Base-by-base conservation (phyloP, 192 early-diverging fungal species). In the Mortierella alpina region DNA sequence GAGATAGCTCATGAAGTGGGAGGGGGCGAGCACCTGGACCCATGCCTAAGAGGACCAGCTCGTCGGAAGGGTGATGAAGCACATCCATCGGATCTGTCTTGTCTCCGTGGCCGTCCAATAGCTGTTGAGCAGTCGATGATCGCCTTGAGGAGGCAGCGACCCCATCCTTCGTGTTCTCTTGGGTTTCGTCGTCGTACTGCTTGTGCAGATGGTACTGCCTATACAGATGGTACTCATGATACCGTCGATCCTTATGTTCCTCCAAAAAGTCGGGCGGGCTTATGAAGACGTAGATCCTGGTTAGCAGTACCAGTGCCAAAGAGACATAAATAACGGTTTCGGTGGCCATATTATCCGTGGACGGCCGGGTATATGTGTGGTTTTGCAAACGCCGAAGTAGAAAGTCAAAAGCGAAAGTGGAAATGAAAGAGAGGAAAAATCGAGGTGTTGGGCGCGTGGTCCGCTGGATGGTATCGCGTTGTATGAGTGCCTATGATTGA, bases 271-370 rank as follows among this genome's bases (percentile, higher is more conserved):
- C 77, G 39, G 77, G 77, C 6, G 77, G 77, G 52, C 56, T 80
- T 48, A 80, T 80, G 56, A 80, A 80, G 50, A 80, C 77, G 20
- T 72, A 80, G 41, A 80, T 80, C 59, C 77, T 71, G 23, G 77
- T 80, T 31, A 80, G 51, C 6, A 80, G 70, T 9, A 80, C 77
- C n/a, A 80, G 23, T 12, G 77, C 77, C 44, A 80, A 51, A 7
- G 77, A 80, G 13, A 80, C 77, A 20, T 72, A 80, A 45, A 80
- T 68, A 54, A 80, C 77, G 17, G 77, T 68, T 18, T 80, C 77
- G 49, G 77, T 80, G 17, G 77, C 65, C 77, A 80, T 80, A 46
- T n/a, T 11, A 47, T 31, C 31, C 31, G 31, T 31, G 31, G 31
- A 31, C 31, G 31, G 31, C 31, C 41, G 9, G 45, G 20, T 48